phyloP scores from a whole-genome alignment of 2,329 filamentous ascomycete genomes.

The Penicillium occitanis region DNA sequence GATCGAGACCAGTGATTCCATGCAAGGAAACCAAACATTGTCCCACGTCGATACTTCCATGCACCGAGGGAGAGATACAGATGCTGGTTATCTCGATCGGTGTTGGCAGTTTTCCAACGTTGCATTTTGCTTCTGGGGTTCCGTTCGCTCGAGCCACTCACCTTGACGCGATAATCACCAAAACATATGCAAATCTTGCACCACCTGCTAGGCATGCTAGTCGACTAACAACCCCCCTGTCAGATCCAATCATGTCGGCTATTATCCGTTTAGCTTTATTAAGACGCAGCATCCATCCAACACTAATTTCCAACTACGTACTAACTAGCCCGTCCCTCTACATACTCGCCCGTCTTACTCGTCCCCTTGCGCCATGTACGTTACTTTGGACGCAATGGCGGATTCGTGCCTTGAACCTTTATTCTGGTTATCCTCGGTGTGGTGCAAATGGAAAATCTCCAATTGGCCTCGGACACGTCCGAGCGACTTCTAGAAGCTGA shows the following conservation, averaged over 20 bases:
- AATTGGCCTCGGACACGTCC: background rate
- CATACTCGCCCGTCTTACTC: background rate
- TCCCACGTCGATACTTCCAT: background rate
- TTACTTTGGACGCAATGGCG: conserved; percentile 4
- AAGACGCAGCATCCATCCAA: background rate
- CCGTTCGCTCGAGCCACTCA: conserved; percentile 12
- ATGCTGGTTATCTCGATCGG: background rate
- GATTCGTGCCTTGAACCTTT: background rate
- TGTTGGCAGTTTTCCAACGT: background rate
- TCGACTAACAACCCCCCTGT: background rate
- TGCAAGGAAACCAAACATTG: background rate
- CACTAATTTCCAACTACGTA: background rate
- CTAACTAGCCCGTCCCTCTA: background rate
- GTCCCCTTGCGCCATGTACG: background rate
- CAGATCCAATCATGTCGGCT: background rate
- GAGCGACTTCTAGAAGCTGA: background rate
- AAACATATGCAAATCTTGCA: conserved; percentile 6
- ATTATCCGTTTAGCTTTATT: background rate
- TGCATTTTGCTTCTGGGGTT: conserved; percentile 7
- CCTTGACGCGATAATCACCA: conserved; percentile 4
- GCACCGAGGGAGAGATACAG: background rate
- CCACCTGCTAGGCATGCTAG: background rate
- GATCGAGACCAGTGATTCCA: background rate
- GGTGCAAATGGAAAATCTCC: background rate
- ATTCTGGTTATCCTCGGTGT: background rate